phyloP scores from a whole-genome alignment of 1,284 basidiomycete genomes.

The Ceratobasidium sp. region DNA sequence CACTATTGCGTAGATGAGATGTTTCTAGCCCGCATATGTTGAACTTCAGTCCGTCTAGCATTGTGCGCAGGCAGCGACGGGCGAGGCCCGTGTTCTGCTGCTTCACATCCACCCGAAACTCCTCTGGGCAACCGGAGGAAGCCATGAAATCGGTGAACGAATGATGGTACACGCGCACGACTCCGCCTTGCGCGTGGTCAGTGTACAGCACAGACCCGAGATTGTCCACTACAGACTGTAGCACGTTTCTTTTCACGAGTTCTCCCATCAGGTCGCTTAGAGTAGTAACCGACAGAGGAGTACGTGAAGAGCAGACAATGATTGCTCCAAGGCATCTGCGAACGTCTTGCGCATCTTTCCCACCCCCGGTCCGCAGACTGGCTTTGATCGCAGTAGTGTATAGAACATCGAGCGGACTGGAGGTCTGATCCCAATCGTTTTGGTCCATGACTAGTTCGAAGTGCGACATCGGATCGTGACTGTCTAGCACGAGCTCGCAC shows the following conservation, averaged over 20 bases:
- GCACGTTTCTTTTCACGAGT: no score
- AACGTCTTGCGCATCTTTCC: background rate
- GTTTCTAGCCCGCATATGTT: conserved; percentile 20
- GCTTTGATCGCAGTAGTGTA: conserved; percentile 12
- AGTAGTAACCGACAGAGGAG: background rate
- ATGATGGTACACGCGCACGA: conserved; percentile 21
- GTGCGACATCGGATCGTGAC: background rate
- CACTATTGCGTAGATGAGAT: conserved; percentile 4
- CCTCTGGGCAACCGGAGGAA: background rate
- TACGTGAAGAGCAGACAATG: background rate
- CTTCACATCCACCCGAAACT: background rate
- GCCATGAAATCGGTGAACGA: conserved; percentile 20
- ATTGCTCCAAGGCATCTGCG: background rate
- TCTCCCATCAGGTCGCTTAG: no score
- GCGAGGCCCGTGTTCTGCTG: conserved; percentile 2
- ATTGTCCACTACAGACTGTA: background rate
- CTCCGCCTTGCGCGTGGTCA: background rate
- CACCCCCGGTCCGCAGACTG: no score
- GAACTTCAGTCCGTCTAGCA: conserved; percentile 12
- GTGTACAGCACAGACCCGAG: conserved; percentile 1
- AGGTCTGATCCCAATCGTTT: background rate
- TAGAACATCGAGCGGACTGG: background rate
- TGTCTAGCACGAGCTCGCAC: conserved; percentile 5
- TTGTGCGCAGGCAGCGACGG: background rate
- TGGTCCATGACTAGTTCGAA: background rate